phyloP scores from a whole-genome alignment of 1,284 basidiomycete species.

The Coniophora puteana region DNA sequence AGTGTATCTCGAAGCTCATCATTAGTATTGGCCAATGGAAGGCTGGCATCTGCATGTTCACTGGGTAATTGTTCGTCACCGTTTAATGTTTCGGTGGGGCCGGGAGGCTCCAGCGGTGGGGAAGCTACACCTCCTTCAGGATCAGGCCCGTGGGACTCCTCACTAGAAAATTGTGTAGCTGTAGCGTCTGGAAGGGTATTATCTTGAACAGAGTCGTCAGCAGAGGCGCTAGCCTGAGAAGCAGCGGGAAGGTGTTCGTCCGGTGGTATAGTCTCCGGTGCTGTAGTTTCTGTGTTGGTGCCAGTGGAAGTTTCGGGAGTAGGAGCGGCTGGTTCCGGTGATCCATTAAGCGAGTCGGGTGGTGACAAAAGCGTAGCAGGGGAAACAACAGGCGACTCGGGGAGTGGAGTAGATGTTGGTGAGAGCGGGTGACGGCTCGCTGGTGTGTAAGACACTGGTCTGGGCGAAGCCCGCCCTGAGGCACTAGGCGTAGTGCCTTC shows the following conservation, averaged over 20 bases:
- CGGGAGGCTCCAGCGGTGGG: too few species aligned
- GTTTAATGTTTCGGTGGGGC: too few species aligned
- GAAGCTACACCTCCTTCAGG: too few species aligned
- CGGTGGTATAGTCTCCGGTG: not conserved
- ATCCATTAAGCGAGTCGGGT: constrained; percentile 7
- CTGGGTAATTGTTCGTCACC: too few species aligned
- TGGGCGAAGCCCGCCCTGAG: constrained; percentile 39
- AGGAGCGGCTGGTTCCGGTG: not conserved
- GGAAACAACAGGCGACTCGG: constrained; percentile 36
- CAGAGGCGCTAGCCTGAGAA: not conserved
- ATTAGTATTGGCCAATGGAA: too few species aligned
- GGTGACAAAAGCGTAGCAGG: not conserved
- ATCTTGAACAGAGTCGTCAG: not conserved
- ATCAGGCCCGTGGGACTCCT: too few species aligned
- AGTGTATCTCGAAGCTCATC: too few species aligned
- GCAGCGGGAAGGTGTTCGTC: not conserved
- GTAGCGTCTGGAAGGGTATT: not conserved
- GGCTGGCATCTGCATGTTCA: too few species aligned
- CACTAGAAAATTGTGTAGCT: not conserved
- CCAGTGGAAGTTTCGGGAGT: not conserved
- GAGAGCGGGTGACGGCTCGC: constrained; percentile 33
- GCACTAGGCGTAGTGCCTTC: constrained; percentile 37
- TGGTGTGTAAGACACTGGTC: constrained; percentile 28
- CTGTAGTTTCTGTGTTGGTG: not conserved
- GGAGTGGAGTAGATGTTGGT: constrained; percentile 41